A percentile compares a stretch with the other conserved stretches of the same genome.
These are phyloP conservation scores for Trametes polyzona DNA, from an alignment of 1,284 basidiomycete species.

Conservation along the genomic window DNA sequence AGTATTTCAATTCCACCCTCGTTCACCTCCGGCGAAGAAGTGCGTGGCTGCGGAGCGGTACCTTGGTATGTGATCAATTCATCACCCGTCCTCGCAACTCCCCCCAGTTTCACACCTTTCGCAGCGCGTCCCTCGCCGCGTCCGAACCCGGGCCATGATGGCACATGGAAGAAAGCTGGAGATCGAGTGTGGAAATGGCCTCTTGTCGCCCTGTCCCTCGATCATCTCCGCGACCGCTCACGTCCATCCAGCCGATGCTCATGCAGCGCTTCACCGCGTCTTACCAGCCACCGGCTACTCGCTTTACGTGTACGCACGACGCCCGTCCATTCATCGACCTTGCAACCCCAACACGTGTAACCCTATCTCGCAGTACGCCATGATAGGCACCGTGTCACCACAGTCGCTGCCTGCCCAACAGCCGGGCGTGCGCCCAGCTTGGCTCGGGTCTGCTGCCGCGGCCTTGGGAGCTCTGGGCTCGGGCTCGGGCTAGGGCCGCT, in stretches of 20 bases:
- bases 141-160: too few relatives aligned
- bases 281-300: neutral
- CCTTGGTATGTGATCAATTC: neutral
- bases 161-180: too few relatives aligned
- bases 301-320: slow-evolving; percentile 1
- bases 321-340: neutral
- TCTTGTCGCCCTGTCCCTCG: neutral
- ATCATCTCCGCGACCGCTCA: neutral
- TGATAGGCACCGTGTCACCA: slow-evolving; percentile 5
- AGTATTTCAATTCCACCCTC: too few relatives aligned
- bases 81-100: neutral
- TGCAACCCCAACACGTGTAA: slow-evolving; percentile 10
- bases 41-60: neutral
- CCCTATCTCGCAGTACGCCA: slow-evolving; percentile 5
- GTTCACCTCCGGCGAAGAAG: neutral
- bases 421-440: neutral
- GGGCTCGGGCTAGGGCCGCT: too few relatives aligned
- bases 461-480: too few relatives aligned
- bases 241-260: neutral
- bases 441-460: neutral
- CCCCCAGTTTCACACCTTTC: neutral
- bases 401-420: too few relatives aligned
- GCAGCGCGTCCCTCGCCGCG: too few relatives aligned
- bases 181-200: neutral
- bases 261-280: slow-evolving; percentile 3